These are phyloP conservation scores for Vanrija humicola DNA, from an alignment of 1,284 basidiomycete genomes.

Conservation along the genomic window DNA sequence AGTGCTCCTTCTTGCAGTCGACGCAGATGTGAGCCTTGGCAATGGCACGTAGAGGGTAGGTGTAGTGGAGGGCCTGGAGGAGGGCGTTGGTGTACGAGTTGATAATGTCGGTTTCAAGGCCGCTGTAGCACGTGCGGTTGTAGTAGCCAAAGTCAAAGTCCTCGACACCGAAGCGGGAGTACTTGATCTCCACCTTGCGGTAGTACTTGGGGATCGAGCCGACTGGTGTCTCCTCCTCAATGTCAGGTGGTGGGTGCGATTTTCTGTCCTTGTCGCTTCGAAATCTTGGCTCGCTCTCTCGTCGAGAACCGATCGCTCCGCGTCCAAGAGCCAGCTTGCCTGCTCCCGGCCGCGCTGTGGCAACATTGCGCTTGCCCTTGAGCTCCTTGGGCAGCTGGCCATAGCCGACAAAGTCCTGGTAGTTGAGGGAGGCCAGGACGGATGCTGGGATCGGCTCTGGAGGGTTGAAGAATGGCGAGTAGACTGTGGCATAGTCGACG, in stretches of 20 bases:
- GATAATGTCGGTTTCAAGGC: conserved; percentile 93
- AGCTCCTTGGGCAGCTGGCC: conserved; percentile 78
- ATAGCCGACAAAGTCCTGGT: conserved; percentile 84
- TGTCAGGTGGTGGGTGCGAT: conserved; percentile 19
- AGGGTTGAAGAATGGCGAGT: conserved; percentile 55
- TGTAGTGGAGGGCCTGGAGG: conserved; percentile 85
- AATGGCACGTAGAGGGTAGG: conserved; percentile 68
- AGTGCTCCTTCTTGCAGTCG: conserved; percentile 82
- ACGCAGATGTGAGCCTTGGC: conserved; percentile 89
- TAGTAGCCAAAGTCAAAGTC: conserved; percentile 99
- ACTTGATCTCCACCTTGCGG: conserved; percentile 92
- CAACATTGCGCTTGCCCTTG: conserved; percentile 74
- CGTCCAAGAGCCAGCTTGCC: conserved; percentile 33
- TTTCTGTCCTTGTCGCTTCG: conserved; percentile 69
- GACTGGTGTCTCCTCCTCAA: conserved; percentile 26
- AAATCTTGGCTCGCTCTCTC: conserved; percentile 61
- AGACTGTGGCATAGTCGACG: conserved; percentile 43
- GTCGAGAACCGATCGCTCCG: conserved; percentile 24
- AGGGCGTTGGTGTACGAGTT: conserved; percentile 97
- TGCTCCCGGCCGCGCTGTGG: conserved; percentile 43
- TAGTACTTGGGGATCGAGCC: conserved; percentile 75
- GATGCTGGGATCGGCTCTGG: conserved; percentile 69
- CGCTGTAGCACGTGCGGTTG: conserved; percentile 83
- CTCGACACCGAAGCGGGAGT: conserved; percentile 95
- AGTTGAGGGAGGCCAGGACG: conserved; percentile 71